Base-by-base conservation (phyloP, 1,284 basidiomycete genomes). In the Fistulinella staudtii region DNA sequence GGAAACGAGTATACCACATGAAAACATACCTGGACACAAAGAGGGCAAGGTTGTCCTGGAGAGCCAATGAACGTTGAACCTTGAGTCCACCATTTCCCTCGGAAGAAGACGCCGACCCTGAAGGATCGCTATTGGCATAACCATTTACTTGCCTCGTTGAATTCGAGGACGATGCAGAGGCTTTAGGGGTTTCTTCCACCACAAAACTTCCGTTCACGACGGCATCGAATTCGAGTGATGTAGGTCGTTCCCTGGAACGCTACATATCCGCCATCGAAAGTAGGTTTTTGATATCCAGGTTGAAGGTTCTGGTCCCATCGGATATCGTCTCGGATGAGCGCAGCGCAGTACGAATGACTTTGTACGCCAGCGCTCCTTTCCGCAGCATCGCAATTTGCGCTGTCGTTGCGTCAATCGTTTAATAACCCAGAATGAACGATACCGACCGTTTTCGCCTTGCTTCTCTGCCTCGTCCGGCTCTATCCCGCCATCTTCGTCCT, bases 231-330 rank as follows among this genome's bases (percentile, higher is more conserved):
- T 90, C 82, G 25, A 99, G 77, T 1, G 94, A 85, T 0, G 77
- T 80, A 0, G 96, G 96, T 51, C 85, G 86, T 20, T 82, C 79
- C 22, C 96, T 81, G 8, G 85, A 79, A 36, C 83, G 84, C 96
- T 96, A 99, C 93, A 99, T 98, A 58, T 98, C 95, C n/a, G 84
- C 74, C 96, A 99, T 99, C 11, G 79, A 79, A 11, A 99, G 72
- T 1, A 99, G 74, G 39, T 96, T 89, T 46, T 82, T 76, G 54
- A 98, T 92, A 57, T 99, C 96, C 1, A 79, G 67, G 51, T 84
- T 75, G 0, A 84, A 84, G 34, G 76, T 70, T 54, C 77, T 79
- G 0, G 90, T 85, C 0, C 85, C 85, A 45, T 77, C 74, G 3
- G 71, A 67, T 1, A 64, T 61, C 22, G 62, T 55, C 13, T 66